Evolutionary conservation across 495 filamentous ascomycete genomes (phyloP).

Genomic region (Aspergillus incahuasiensis): DNA sequence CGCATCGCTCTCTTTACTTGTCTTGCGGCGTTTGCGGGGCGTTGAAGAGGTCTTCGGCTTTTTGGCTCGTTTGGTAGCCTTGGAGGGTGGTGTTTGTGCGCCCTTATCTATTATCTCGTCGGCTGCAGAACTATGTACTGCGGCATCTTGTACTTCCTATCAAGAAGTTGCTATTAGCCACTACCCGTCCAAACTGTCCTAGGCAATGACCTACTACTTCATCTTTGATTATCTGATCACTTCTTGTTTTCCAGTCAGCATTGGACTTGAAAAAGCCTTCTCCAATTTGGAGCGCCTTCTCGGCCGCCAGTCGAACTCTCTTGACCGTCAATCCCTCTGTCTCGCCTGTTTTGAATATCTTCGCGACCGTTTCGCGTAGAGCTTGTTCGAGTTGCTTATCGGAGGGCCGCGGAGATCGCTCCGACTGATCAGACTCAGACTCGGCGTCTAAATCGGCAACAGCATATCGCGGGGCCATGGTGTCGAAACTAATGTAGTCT

Average conservation of each 20-base stretch:
- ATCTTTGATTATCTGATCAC: constrained; percentile 66
- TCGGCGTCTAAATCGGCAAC: constrained; percentile 35
- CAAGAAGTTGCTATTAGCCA: not conserved
- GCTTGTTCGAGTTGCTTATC: constrained; percentile 44
- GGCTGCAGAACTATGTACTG: constrained; percentile 9
- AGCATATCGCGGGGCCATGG: constrained; percentile 33
- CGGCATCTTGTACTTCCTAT: constrained; percentile 31
- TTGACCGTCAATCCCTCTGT: constrained; percentile 71
- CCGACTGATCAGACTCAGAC: constrained; percentile 19
- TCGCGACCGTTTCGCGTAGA: constrained; percentile 56
- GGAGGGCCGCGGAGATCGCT: constrained; percentile 20
- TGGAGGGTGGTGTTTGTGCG: constrained; percentile 15
- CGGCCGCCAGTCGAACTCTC: constrained; percentile 61
- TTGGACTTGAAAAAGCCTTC: constrained; percentile 64
- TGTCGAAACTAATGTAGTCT: not conserved
- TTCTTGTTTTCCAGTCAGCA: constrained; percentile 69
- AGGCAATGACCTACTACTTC: constrained; percentile 54
- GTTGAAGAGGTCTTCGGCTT: constrained; percentile 19
- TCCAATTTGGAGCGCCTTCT: constrained; percentile 59
- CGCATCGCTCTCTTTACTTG: constrained; percentile 26
- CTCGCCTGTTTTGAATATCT: constrained; percentile 53
- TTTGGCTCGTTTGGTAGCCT: constrained; percentile 29
- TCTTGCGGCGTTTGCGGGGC: constrained; percentile 37
- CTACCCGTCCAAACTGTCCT: not conserved
- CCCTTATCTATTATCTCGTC: constrained; percentile 12